Evolutionary conservation across 768 basidiomycete genomes (phyloP).

Genomic region (Boletus fagicola): DNA sequence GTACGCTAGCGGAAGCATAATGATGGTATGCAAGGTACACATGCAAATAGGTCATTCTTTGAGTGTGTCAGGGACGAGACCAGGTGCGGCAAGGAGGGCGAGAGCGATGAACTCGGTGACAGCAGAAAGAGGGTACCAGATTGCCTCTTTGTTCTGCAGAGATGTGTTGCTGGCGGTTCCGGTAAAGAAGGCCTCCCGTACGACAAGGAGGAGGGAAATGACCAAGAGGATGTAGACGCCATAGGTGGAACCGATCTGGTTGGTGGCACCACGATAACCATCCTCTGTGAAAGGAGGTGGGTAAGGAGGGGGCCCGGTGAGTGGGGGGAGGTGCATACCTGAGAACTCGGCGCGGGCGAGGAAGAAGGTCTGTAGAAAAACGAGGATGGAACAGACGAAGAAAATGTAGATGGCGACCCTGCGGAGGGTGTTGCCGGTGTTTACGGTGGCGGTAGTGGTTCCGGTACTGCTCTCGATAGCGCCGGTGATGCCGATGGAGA

Average conservation of each 20-base stretch:
- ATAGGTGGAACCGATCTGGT: slow-evolving; percentile 16
- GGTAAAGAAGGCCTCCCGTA: slow-evolving; percentile 32
- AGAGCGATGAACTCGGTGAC: slow-evolving; percentile 34
- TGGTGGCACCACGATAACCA: not conserved
- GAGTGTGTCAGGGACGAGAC: slow-evolving; percentile 30
- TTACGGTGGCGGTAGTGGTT: not conserved
- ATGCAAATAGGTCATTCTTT: not conserved
- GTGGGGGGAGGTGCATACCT: not conserved
- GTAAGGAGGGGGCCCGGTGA: not conserved
- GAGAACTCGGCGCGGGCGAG: slow-evolving; percentile 20
- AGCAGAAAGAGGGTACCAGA: slow-evolving; percentile 35
- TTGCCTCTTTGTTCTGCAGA: slow-evolving; percentile 26
- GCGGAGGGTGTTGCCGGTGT: slow-evolving; percentile 27
- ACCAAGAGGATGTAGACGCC: slow-evolving; percentile 24
- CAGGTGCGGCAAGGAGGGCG: slow-evolving; percentile 27
- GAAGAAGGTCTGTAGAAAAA: slow-evolving; percentile 18
- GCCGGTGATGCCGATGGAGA: slow-evolving; percentile 30
- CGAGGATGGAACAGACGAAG: slow-evolving; percentile 24
- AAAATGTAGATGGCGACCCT: slow-evolving; percentile 31
- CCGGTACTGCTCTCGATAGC: slow-evolving; percentile 15
- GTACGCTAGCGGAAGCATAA: slow-evolving; percentile 9
- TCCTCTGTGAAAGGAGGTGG: slow-evolving; percentile 4
- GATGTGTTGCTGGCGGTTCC: slow-evolving; percentile 18
- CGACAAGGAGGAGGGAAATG: slow-evolving; percentile 27
- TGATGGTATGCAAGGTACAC: not conserved